Evolutionary conservation across 208 protist species (phyloP).

Genomic region (Wallacemonas sp.): DNA sequence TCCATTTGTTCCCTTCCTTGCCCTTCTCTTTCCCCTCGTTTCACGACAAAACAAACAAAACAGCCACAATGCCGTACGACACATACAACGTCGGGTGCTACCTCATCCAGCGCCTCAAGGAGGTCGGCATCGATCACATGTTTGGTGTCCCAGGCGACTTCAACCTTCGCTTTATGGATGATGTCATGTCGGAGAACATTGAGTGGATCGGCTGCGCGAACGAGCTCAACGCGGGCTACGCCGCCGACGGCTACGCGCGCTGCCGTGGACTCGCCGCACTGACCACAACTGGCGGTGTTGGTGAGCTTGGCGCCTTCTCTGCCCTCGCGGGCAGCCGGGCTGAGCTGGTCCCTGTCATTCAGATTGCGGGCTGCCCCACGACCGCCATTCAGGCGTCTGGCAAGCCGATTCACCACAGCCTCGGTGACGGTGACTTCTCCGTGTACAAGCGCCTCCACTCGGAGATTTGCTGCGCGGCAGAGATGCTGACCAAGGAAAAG

Average conservation of each 20-base stretch:
- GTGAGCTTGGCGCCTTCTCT: conserved; percentile 51
- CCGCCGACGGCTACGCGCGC: conserved; percentile 57
- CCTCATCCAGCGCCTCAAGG: conserved; percentile 46
- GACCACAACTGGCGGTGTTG: conserved; percentile 53
- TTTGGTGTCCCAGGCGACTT: conserved; percentile 68
- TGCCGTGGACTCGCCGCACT: conserved; percentile 34
- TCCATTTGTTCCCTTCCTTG: neutral
- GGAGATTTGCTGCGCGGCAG: conserved; percentile 40
- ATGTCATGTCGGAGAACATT: conserved; percentile 47
- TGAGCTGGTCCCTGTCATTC: conserved; percentile 51
- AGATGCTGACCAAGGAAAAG: conserved; percentile 45
- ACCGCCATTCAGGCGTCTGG: conserved; percentile 24
- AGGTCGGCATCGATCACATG: conserved; percentile 48
- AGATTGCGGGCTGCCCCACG: conserved; percentile 43
- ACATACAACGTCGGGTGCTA: conserved; percentile 62
- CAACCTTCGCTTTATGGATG: conserved; percentile 68
- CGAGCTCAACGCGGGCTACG: conserved; percentile 64
- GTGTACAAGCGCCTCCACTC: conserved; percentile 40
- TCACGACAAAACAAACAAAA: no score
- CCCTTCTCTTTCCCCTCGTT: neutral
- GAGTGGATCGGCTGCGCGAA: conserved; percentile 63
- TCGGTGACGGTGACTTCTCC: conserved; percentile 48
- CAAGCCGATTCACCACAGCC: conserved; percentile 49
- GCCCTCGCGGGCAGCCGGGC: conserved; percentile 36
- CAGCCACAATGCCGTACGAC: conserved; percentile 47